Evolutionary conservation across 2,329 filamentous ascomycete genomes (phyloP), one percentile per base, ranked within the genome.

Genomic region (Pseudohalonectria lignicola): DNA sequence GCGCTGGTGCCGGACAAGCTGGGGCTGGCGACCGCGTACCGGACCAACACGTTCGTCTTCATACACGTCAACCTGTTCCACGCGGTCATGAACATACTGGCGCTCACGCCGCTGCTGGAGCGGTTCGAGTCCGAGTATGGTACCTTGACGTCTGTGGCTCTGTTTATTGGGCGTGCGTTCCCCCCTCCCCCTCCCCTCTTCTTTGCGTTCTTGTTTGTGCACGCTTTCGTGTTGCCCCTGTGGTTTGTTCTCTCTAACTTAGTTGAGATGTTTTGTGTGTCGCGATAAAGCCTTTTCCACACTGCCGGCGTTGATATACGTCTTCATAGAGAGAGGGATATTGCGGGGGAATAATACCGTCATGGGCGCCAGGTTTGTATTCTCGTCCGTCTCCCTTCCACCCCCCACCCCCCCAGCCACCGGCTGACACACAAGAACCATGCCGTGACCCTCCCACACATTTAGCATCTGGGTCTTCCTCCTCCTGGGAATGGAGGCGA

Each of bases 91-190:
- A 94, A 96, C 60, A 57, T 86, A 18, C 37, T 93, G 45, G 84
- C 86, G 17, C 59, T 96, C 45, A 79, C 81, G 29, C 92, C 92
- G n/a, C 67, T 98, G 37, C 64, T 98, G 57, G 90, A 95, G 61
- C 76, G 88, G 43, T 98, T 96, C 59, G 92, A 98, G 64, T 74
- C 76, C 44, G 90, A 95, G 57, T 79, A 93, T 59, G 92, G 92
- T 37, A 96, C 90, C 7, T 66, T 96, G 53, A 86, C 86, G 19
- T 82, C 86, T n/a, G 57, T 94, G 45, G 76, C 85, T 26, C 68
- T 96, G 37, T 95, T 96, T 58, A 76, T 92, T 52, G 92, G 92
- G 41, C 88, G 87, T 94, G 69, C 67, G 87, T 73, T n/a, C 9
- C 17, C 25, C 7, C 17, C 31, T 43, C 16, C 28, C 31, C 18